Percentiles rank a stretch among this genome's conserved stretches.
Evolutionary conservation across 345 rosid genomes (phyloP).

Genomic region (Populus tremula): DNA sequence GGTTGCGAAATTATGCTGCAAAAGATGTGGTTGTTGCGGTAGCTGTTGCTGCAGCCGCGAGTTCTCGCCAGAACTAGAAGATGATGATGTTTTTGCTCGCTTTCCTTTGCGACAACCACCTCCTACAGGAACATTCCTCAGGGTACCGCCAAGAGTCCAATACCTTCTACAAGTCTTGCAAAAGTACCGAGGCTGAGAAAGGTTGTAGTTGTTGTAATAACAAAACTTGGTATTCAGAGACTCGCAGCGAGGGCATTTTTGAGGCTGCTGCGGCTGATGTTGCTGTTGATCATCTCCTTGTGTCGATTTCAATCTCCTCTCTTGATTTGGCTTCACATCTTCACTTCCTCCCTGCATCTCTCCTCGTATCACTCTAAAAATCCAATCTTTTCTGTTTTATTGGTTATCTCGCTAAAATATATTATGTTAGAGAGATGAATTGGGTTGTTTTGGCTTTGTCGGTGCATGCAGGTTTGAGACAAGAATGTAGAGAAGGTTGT

Average conservation of each 20-base stretch:
- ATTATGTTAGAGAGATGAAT: neutral
- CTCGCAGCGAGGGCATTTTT: slow-evolving; percentile 65
- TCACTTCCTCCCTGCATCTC: slow-evolving; percentile 27
- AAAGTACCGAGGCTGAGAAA: slow-evolving; percentile 68
- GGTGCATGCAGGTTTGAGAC: slow-evolving; percentile 24
- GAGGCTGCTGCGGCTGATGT: slow-evolving; percentile 30
- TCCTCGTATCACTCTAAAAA: neutral
- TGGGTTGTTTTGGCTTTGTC: neutral
- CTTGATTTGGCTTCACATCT: slow-evolving; percentile 31
- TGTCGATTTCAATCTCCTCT: slow-evolving; percentile 32
- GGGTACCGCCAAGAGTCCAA: slow-evolving; percentile 74
- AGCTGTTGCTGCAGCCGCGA: slow-evolving; percentile 20
- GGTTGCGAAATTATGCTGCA: neutral
- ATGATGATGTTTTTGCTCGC: slow-evolving; percentile 36
- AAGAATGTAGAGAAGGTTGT: neutral
- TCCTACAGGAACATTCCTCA: slow-evolving; percentile 65
- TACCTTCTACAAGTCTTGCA: slow-evolving; percentile 68
- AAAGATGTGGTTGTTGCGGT: neutral
- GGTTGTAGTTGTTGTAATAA: slow-evolving; percentile 69
- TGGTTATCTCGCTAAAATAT: neutral
- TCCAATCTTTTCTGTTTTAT: neutral
- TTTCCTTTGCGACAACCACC: slow-evolving; percentile 65
- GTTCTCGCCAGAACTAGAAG: slow-evolving; percentile 21
- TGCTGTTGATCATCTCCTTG: slow-evolving; percentile 20
- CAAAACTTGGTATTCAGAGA: slow-evolving; percentile 66